Base-by-base conservation (phyloP, 2,329 filamentous ascomycete species). In the Talaromyces sp. region DNA sequence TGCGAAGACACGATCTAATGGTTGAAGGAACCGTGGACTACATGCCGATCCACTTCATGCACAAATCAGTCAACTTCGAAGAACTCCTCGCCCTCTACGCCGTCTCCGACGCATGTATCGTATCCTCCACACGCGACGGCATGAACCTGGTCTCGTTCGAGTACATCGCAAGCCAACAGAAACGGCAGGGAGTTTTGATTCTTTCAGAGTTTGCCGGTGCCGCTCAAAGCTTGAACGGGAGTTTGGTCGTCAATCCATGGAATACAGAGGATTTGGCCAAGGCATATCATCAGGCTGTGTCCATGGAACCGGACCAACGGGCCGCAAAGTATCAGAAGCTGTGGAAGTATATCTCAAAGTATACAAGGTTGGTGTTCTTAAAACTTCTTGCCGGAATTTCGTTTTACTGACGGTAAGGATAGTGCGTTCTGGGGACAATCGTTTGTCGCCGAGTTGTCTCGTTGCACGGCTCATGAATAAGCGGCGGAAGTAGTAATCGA, bases 101-200 rank as follows among this genome's bases (percentile, higher is more conserved):
- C 17, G 90, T 96, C 25, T 95, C 92, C 3, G 95, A 97, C 75
- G 91, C 92, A 53, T 97, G 93, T 76, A 86, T 98, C 15, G 94
- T 96, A 43, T 96, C 91, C 8, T 97, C 91, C 2, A 98, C 92
- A n/a, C 90, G 95, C 59, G 95, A 99, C 76, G 95, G 95, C 74
- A 99, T 99, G 95, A 99, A 99, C 78, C 85, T 99, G 34, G 95
- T 98, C 36, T 96, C 93, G 0, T 98, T 97, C 80, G 94, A 99
- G 79, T 99, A 98, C 81, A 97, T 99, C 70, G 94, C 94, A 27
- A 92, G 91, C 2, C 94, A 99, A 76, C 87, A 91, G 71, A 89
- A 96, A 74, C 89, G 92, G 61, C 92, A 98, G 75, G 95, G 95
- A 66, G 90, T 92, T 68, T 90, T 99, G 87, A 93, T 99, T 64